Base-by-base conservation (phyloP, 805 yeast genomes). In the Pichia cephalocereana region DNA sequence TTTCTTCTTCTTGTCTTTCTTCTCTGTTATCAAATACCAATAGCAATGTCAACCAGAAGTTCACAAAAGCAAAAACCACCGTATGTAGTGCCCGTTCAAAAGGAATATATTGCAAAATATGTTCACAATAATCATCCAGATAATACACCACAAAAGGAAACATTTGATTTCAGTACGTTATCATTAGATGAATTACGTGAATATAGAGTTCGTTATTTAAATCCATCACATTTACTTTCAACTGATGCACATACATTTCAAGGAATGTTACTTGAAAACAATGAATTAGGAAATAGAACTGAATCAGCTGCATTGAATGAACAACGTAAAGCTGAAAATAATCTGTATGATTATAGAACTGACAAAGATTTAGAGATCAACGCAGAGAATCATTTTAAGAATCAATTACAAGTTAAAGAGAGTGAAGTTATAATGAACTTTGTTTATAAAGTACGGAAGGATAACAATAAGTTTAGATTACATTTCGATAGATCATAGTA, bases 371-470 rank as follows among this genome's bases (percentile, higher is more conserved):
- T 64, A 28, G 53, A 62, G 27, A 48, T 50, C 36, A 60, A 55
- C 23, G 66, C 63, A 9, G 66, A 64, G 44, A 61, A 74, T 47
- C 97, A 91, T 64, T 87, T 90, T 56, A 57, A 73, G 53, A 70
- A 63, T 36, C 64, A 60, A 45, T 51, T 70, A 27, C 73, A 76
- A 12, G 79, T 80, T 4, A 80, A 86, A 56, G 99, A 91, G 60
- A 80, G 83, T 49, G 98, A 91, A 57, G 80, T 85, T 32, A 80
- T 91, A 38, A 87, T 96, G 37, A 89, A 86, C 58, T 93, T 91
- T 62, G 71, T 93, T 47, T 93, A 91, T 68, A 82, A 86, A 57
- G 89, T 87, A 46, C 80, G 80, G 59, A 83, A 87, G 59, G 86
- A 86, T 57, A 62, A 62, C 45, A 61, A 65, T 43, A 60, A 60